Evolutionary conservation across 148 eudicot species (phyloP).

Genomic region (Suaeda aralocaspica): DNA sequence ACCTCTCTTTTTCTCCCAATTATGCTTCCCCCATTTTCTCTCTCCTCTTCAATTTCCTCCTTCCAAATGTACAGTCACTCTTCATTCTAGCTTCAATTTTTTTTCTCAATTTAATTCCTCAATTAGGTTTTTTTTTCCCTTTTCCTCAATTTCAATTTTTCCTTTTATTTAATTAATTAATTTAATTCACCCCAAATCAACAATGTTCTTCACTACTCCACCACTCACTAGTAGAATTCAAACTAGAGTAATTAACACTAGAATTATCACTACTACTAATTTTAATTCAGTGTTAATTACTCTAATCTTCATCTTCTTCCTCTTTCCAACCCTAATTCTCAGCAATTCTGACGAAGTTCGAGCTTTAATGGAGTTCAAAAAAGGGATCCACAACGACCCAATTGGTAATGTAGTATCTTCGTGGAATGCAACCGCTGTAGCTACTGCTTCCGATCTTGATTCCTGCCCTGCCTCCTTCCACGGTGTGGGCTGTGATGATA

Average conservation of each 20-base stretch:
- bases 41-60: neutral
- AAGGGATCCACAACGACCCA: constrained; percentile 73
- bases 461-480: constrained; percentile 49
- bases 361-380: constrained; percentile 75
- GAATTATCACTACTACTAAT: neutral
- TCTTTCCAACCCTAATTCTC: constrained; percentile 3
- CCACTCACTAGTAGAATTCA: neutral
- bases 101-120: constrained; percentile 18
- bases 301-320: constrained; percentile 21
- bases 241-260: neutral
- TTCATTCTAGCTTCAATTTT: neutral
- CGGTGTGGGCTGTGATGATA: constrained; percentile 56
- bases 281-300: neutral
- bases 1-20: neutral
- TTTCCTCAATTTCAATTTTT: no score
- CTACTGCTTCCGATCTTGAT: constrained; percentile 32
- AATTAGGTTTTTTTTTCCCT: constrained; percentile 2
- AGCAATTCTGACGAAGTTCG: constrained; percentile 48
- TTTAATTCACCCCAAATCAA: no score
- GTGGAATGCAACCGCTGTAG: constrained; percentile 36
- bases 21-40: neutral
- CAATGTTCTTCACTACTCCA: constrained; percentile 11
- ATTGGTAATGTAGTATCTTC: constrained; percentile 28
- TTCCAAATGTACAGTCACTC: neutral
- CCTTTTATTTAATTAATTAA: no score